These are phyloP conservation scores for Aspergillus persii DNA, from an alignment of 2,329 filamentous ascomycete species.

Conservation along the genomic window DNA sequence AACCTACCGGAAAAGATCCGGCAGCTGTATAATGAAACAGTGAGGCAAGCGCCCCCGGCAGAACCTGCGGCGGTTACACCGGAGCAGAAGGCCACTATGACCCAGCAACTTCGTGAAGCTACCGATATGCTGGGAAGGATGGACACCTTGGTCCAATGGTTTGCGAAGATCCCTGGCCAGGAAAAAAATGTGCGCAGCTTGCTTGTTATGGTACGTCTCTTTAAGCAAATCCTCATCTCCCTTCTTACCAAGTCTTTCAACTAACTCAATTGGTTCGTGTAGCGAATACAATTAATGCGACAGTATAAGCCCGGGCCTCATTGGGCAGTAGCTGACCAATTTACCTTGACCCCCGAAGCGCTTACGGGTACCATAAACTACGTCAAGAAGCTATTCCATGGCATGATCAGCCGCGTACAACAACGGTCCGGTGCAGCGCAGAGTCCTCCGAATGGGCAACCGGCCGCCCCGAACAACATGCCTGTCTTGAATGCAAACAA, in stretches of 20 bases:
- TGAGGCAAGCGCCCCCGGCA: conserved; percentile 29
- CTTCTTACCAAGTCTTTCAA: no score
- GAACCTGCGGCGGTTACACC: conserved; percentile 37
- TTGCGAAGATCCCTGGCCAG: conserved; percentile 38
- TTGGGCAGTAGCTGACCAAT: conserved; percentile 44
- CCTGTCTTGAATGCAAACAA: conserved; percentile 46
- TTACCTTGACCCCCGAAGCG: conserved; percentile 44
- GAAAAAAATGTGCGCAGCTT: conserved; percentile 39
- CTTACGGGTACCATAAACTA: conserved; percentile 36
- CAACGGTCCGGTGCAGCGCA: conserved; percentile 26
- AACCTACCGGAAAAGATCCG: conserved; percentile 39
- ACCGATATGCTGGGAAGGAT: conserved; percentile 44
- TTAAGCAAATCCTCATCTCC: neutral
- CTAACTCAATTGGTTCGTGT: neutral
- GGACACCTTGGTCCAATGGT: conserved; percentile 42
- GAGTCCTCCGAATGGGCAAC: conserved; percentile 17
- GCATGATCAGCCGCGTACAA: conserved; percentile 36
- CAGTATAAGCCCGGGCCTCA: conserved; percentile 44
- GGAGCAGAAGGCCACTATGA: conserved; percentile 39
- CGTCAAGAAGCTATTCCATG: conserved; percentile 42
- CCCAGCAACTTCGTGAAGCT: conserved; percentile 39
- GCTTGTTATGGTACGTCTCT: conserved; percentile 36
- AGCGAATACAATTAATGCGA: conserved; percentile 46
- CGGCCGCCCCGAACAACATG: conserved; percentile 26
- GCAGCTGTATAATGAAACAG: conserved; percentile 40